Percentiles rank a stretch among this genome's conserved stretches.
phyloP scores from a whole-genome alignment of 1,284 basidiomycete genomes.

The Fomitiporia mediterranea region DNA sequence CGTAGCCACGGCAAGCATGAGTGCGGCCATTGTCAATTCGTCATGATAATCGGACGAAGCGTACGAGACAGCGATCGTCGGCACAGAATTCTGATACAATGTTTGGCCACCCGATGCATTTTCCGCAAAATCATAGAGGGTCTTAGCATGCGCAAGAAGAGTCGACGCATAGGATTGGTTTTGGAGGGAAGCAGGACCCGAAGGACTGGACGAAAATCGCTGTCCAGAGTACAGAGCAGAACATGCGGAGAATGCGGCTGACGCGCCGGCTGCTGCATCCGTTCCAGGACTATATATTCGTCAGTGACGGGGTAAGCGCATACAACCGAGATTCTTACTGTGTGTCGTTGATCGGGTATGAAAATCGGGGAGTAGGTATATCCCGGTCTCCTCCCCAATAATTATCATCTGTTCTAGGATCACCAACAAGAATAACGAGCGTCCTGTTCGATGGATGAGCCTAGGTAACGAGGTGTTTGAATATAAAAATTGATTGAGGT shows the following conservation, averaged over 20 bases:
- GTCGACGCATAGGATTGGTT: conserved; percentile 69
- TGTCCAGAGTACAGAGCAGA: conserved; percentile 71
- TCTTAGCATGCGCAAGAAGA: conserved; percentile 69
- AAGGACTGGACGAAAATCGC: conserved; percentile 45
- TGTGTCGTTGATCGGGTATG: conserved; percentile 74
- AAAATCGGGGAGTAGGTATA: conserved; percentile 71
- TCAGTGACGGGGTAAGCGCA: background rate
- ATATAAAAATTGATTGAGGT: background rate
- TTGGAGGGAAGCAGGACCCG: conserved; percentile 61
- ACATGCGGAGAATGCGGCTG: conserved; percentile 84
- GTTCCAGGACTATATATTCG: conserved; percentile 63
- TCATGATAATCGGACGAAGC: conserved; percentile 67
- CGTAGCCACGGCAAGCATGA: conserved; percentile 73
- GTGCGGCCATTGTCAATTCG: conserved; percentile 67
- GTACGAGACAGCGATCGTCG: conserved; percentile 63
- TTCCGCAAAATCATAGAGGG: conserved; percentile 69
- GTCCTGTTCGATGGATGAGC: conserved; percentile 75
- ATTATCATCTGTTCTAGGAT: conserved; percentile 59
- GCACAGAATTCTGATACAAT: conserved; percentile 63
- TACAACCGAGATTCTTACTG: conserved; percentile 25
- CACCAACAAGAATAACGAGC: conserved; percentile 76
- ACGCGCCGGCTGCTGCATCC: conserved; percentile 78
- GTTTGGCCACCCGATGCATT: conserved; percentile 53
- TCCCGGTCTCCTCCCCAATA: conserved; percentile 88
- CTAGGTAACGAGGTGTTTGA: conserved; percentile 34